phyloP scores from a whole-genome alignment of 2,329 filamentous ascomycete genomes.

The Magnaporthiopsis incrustans region DNA sequence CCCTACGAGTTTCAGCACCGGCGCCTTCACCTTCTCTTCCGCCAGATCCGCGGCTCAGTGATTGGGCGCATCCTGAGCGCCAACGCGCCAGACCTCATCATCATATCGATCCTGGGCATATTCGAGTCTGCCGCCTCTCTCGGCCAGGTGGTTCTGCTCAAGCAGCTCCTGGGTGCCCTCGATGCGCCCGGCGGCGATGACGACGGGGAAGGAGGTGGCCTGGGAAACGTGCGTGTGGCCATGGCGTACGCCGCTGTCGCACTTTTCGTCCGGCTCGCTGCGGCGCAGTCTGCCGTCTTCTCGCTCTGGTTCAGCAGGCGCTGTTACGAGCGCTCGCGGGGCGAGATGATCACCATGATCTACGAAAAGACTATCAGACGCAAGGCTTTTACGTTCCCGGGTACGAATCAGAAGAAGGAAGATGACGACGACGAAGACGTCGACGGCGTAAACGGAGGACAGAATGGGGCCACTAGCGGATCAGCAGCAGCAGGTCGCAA shows the following conservation, averaged over 20 bases:
- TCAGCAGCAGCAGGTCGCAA: neutral
- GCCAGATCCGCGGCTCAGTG: constrained; percentile 64
- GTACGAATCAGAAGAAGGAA: constrained; percentile 15
- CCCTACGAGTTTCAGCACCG: constrained; percentile 76
- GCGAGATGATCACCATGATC: constrained; percentile 79
- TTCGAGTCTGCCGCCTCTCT: constrained; percentile 50
- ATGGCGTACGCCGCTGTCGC: constrained; percentile 58
- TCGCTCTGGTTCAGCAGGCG: constrained; percentile 76
- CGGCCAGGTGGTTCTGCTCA: constrained; percentile 60
- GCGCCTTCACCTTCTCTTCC: constrained; percentile 65
- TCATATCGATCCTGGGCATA: constrained; percentile 57
- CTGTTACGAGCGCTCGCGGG: constrained; percentile 73
- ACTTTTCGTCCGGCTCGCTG: constrained; percentile 50
- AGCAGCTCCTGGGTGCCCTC: constrained; percentile 62
- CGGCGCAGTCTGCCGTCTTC: constrained; percentile 59
- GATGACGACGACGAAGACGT: constrained; percentile 20
- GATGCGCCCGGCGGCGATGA: constrained; percentile 21
- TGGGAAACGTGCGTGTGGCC: constrained; percentile 44
- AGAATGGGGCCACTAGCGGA: neutral
- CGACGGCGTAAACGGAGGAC: too few species aligned
- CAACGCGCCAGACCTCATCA: constrained; percentile 70
- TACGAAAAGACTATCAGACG: constrained; percentile 69
- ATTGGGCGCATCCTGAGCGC: constrained; percentile 61
- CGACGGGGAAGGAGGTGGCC: neutral
- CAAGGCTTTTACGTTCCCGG: constrained; percentile 43